These are phyloP conservation scores for Oemleria cerasiformis DNA, from an alignment of 306 rosid genomes.

Conservation along the genomic window DNA sequence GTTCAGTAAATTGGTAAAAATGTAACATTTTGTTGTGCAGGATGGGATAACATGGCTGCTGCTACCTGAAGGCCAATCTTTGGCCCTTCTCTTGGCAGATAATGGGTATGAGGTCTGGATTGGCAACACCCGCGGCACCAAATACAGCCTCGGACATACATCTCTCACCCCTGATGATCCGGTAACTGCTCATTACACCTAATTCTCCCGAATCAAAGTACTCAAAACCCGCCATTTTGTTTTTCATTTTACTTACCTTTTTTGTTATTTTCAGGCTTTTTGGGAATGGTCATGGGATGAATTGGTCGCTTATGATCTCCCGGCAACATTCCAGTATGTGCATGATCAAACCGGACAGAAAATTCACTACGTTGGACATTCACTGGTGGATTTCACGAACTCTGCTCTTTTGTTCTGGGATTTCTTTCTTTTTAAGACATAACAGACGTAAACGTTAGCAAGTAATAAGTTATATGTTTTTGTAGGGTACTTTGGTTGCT, in stretches of 20 bases:
- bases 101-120: slow-evolving; percentile 26
- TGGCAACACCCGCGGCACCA: slow-evolving; percentile 28
- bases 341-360: slow-evolving; percentile 69
- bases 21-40: slow-evolving; percentile 34
- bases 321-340: slow-evolving; percentile 75
- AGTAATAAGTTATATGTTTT: too few relatives aligned
- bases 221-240: neutral
- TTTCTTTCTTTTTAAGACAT: too few relatives aligned
- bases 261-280: slow-evolving; percentile 41
- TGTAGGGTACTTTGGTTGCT: slow-evolving; percentile 81
- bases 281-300: slow-evolving; percentile 99
- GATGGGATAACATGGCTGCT: slow-evolving; percentile 47
- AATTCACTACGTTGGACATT: slow-evolving; percentile 85
- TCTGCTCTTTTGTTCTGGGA: neutral
- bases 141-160: slow-evolving; percentile 24
- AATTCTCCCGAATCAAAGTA: neutral
- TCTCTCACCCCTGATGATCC: slow-evolving; percentile 20
- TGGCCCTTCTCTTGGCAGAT: slow-evolving; percentile 27
- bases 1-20: slow-evolving; percentile 3
- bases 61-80: slow-evolving; percentile 23
- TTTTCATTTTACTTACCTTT: neutral
- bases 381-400: slow-evolving; percentile 52
- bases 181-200: neutral
- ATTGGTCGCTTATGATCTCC: slow-evolving; percentile 82
- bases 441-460: too few relatives aligned